Evolutionary conservation across 495 filamentous ascomycete genomes (phyloP), one percentile per base, ranked within the genome.

Genomic region (Terfezia boudieri): DNA sequence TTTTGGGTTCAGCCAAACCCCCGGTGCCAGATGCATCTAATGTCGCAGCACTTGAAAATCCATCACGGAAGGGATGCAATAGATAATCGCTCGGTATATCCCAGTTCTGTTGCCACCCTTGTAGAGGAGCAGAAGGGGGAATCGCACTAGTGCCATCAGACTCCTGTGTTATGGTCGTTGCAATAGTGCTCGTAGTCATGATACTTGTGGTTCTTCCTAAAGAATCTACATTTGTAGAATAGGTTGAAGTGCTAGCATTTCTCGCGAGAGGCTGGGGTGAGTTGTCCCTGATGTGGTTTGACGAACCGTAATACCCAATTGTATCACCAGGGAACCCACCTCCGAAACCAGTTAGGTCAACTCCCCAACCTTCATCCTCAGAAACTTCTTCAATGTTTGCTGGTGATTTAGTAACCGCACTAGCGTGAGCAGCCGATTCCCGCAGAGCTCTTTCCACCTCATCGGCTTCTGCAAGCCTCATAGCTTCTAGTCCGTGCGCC

Each of bases 1-100:
- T 16, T 54, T 54, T 59, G 12, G 87, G 87, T 55, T 83, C 76
- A 17, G 84, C 75, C 17, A 94, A 69, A 4, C 89, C 89, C 12
- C 88, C 89, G 11, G 86, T 94, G 12, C 83, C 90, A 36, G 74
- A 81, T 26, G 82, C 83, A 64, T 96, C 89, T 16, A 84, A 81
- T 23, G 78, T 67, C 7, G 80, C 78, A 51, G 70, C 67, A 1
- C 66, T 59, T 1, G 66, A 64, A 17, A 64, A 66, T 57, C 77
- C 70, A 46, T 76, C 71, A 10, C 76, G 74, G 62, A 85, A 80
- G 26, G 80, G 77, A 60, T 79, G 74, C 35, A 78, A 73, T 20
- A 71, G 67, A 55, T 73, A 70, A 51, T 71, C 70, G 14, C 69
- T 69, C 2, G 70, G 70, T 41, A 75, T 69, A 8, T 62, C 61